These are phyloP conservation scores for Orbilia quercus DNA, from an alignment of 2,329 filamentous ascomycete species.

Conservation along the genomic window DNA sequence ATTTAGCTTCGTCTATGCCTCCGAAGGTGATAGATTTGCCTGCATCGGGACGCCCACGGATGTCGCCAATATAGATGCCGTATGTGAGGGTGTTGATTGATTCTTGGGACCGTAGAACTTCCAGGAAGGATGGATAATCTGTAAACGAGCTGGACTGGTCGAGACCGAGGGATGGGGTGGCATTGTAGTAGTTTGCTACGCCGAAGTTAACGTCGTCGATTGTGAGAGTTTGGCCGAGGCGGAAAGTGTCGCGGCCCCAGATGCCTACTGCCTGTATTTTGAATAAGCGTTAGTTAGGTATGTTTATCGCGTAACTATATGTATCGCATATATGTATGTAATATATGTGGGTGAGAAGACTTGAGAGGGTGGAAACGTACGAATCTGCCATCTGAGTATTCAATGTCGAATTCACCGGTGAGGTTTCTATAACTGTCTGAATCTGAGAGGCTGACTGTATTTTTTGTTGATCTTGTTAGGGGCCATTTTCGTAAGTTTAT, in stretches of 20 bases:
- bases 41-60: slow-evolving; percentile 18
- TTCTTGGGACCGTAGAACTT: slow-evolving; percentile 19
- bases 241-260: slow-evolving; percentile 31
- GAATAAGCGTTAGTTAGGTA: neutral
- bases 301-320: neutral
- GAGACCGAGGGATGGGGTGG: slow-evolving; percentile 18
- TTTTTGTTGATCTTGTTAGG: neutral
- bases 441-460: slow-evolving; percentile 21
- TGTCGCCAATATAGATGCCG: slow-evolving; percentile 31
- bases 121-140: slow-evolving; percentile 28
- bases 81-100: slow-evolving; percentile 36
- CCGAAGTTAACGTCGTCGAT: slow-evolving; percentile 35
- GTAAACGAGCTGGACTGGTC: slow-evolving; percentile 6
- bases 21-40: slow-evolving; percentile 42
- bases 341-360: neutral
- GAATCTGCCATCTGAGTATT: slow-evolving; percentile 26
- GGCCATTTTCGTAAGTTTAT: neutral
- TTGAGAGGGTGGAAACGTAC: slow-evolving; percentile 6
- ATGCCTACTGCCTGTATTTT: slow-evolving; percentile 13
- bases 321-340: too few relatives aligned
- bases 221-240: slow-evolving; percentile 31
- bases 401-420: slow-evolving; percentile 16
- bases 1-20: slow-evolving; percentile 36
- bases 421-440: slow-evolving; percentile 23
- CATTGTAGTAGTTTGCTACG: slow-evolving; percentile 25